These are phyloP conservation scores for Aureobasidium leucospermi DNA, from an alignment of 2,329 filamentous ascomycete genomes.

Conservation along the genomic window DNA sequence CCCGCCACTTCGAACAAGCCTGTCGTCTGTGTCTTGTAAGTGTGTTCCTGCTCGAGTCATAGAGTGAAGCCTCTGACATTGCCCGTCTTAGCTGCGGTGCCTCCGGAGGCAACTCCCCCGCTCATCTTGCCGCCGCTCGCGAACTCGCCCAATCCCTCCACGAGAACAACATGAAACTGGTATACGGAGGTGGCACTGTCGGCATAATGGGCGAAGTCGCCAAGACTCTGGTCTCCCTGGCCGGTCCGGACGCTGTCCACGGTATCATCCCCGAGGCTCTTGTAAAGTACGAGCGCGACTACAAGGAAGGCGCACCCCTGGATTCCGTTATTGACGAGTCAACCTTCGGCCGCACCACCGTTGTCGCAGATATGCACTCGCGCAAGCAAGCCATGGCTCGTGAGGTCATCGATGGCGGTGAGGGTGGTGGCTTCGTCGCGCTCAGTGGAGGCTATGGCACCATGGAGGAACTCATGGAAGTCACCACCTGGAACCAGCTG, in stretches of 20 bases:
- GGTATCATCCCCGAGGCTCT: constrained; percentile 88
- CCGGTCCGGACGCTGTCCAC: constrained; percentile 75
- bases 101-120: constrained; percentile 61
- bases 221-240: constrained; percentile 73
- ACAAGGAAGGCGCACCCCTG: constrained; percentile 42
- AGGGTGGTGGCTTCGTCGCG: constrained; percentile 82
- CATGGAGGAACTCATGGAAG: constrained; percentile 89
- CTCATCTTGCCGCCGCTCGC: constrained; percentile 71
- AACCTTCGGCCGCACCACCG: constrained; percentile 73
- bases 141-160: constrained; percentile 68
- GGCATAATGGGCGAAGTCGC: constrained; percentile 95
- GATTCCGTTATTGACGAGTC: constrained; percentile 51
- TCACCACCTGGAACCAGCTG: constrained; percentile 86
- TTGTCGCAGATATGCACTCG: constrained; percentile 94
- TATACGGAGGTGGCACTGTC: constrained; percentile 91
- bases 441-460: constrained; percentile 88
- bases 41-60: constrained; percentile 9
- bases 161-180: constrained; percentile 68
- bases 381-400: constrained; percentile 90
- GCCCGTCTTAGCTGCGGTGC: constrained; percentile 65
- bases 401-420: constrained; percentile 73
- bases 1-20: constrained; percentile 35
- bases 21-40: constrained; percentile 82
- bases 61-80: constrained; percentile 16
- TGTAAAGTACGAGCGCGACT: constrained; percentile 65